Conservation (phyloP, 495 filamentous ascomycete species). For the Penicillium paxilli region DNA sequence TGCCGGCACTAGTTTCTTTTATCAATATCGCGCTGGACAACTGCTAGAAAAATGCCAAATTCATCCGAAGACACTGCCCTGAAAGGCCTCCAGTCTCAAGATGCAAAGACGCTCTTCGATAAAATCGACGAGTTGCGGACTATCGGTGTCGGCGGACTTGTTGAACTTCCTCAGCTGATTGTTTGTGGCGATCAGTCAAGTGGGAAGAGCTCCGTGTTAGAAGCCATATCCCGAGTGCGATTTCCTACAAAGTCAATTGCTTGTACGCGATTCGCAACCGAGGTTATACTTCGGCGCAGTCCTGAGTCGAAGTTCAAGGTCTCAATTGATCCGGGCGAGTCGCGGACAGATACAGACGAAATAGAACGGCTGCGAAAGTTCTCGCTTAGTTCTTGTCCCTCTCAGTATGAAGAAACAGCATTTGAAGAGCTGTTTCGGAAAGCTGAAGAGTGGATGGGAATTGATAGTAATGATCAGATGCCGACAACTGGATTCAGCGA, state of each 20-base stretch:
- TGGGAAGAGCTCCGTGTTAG: constrained; percentile 74
- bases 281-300: constrained; percentile 53
- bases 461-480: constrained; percentile 23
- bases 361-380: constrained; percentile 9
- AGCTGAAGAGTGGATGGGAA: constrained; percentile 53
- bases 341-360: constrained; percentile 13
- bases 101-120: constrained; percentile 43
- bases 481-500: constrained; percentile 35
- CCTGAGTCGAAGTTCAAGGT: constrained; percentile 31
- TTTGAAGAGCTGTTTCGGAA: constrained; percentile 39
- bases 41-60: neutral
- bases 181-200: constrained; percentile 74
- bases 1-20: no score
- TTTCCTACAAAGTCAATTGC: constrained; percentile 65
- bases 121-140: constrained; percentile 58
- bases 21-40: neutral
- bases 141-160: constrained; percentile 52
- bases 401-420: constrained; percentile 31
- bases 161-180: constrained; percentile 69
- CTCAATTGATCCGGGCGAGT: constrained; percentile 42
- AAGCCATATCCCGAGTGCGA: constrained; percentile 68
- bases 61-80: neutral
- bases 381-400: constrained; percentile 11
- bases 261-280: constrained; percentile 70
- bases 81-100: neutral